Percentiles rank a stretch among this genome's conserved stretches.
Evolutionary conservation across 2,329 filamentous ascomycete species (phyloP).

Genomic region (Monosporascus cannonballus): DNA sequence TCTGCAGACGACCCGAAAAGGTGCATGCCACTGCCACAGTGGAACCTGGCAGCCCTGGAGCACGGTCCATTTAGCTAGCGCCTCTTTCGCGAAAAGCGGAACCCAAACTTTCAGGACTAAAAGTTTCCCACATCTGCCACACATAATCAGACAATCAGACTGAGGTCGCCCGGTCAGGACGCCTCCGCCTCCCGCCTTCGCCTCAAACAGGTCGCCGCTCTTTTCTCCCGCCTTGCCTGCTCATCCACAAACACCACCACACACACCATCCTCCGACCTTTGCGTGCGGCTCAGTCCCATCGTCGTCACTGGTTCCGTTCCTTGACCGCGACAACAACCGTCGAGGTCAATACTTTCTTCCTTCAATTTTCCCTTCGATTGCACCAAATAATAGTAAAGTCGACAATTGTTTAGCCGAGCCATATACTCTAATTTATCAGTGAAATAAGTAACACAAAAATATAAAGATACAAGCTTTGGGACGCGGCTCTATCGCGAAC

Average conservation of each 20-base stretch:
- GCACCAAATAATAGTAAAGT: not conserved
- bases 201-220: not conserved
- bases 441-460: constrained; percentile 5
- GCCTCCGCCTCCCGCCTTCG: not conserved
- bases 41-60: not conserved
- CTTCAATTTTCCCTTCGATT: not conserved
- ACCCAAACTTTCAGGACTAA: not conserved
- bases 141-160: not conserved
- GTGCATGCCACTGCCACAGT: not conserved
- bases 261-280: not conserved
- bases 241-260: not conserved
- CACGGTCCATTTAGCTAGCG: no score
- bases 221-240: not conserved
- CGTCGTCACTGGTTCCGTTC: not conserved
- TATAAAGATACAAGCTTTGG: constrained; percentile 6
- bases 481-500: constrained; percentile 19
- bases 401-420: not conserved
- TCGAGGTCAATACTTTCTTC: not conserved
- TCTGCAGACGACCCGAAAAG: not conserved
- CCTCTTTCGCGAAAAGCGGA: not conserved
- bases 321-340: not conserved
- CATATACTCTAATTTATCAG: constrained; percentile 1
- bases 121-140: not conserved
- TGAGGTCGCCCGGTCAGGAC: not conserved
- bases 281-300: constrained; percentile 1